Conservation (phyloP, 1,284 basidiomycete species). For the Irpex sp. region DNA sequence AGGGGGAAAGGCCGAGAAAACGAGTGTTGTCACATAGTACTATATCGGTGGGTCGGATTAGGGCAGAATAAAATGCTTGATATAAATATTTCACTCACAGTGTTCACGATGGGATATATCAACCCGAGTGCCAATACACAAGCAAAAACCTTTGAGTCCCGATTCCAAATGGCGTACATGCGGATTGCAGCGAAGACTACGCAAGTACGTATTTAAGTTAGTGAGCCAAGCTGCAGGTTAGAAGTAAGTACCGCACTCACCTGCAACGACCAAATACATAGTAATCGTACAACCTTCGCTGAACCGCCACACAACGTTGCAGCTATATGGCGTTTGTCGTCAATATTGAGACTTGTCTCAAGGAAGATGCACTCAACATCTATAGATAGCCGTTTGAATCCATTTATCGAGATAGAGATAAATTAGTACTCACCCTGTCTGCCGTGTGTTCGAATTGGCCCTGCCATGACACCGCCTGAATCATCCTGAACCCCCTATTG, state of each 20-base stretch:
- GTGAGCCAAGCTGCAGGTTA: no score
- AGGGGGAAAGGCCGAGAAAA: constrained; percentile 7
- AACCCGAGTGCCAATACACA: constrained; percentile 10
- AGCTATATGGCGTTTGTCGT: background rate
- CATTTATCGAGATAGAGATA: no score
- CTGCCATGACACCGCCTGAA: constrained; percentile 14
- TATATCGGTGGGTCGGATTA: background rate
- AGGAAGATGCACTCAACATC: background rate
- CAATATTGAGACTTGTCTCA: background rate
- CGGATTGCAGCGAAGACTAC: constrained; percentile 16
- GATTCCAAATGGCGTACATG: constrained; percentile 17
- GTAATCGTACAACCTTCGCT: constrained; percentile 9
- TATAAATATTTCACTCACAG: constrained; percentile 6
- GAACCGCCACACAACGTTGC: constrained; percentile 7
- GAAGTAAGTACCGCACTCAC: constrained; percentile 2
- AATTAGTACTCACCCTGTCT: background rate
- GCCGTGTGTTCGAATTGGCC: constrained; percentile 9
- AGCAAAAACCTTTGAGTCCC: constrained; percentile 8
- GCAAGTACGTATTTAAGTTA: background rate
- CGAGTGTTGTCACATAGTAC: constrained; percentile 2
- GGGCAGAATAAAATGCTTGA: background rate
- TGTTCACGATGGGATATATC: constrained; percentile 12
- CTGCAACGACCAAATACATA: constrained; percentile 12
- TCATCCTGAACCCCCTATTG: constrained; percentile 11
- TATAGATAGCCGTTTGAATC: no score